phyloP scores from a whole-genome alignment of 2,329 filamentous ascomycete species.

The Verticillium albo-atrum region DNA sequence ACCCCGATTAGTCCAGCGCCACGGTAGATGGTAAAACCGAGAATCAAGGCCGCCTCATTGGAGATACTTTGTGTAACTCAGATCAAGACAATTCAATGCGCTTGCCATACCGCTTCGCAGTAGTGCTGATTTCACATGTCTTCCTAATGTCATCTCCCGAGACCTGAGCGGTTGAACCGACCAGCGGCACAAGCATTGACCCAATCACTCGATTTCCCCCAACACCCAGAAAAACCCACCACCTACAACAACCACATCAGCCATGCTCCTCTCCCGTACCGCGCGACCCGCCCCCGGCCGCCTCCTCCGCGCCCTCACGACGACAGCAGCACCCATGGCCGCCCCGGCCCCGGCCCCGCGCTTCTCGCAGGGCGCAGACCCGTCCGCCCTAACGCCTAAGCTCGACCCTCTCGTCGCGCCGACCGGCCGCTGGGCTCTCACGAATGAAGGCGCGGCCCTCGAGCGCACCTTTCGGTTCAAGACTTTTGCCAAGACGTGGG shows the following conservation, averaged over 20 bases:
- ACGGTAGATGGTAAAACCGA: no score
- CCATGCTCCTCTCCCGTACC: neutral
- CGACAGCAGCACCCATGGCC: neutral
- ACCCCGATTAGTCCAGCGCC: no score
- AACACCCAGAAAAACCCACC: neutral
- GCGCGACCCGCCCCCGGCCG: neutral
- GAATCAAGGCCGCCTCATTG: no score
- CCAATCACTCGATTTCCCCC: neutral
- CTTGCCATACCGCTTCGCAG: no score
- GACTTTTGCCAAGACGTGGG: conserved; percentile 63
- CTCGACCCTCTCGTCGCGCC: conserved; percentile 29
- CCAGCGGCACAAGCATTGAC: neutral
- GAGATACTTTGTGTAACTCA: no score
- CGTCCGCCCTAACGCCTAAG: conserved; percentile 25
- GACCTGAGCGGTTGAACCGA: no score
- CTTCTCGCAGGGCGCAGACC: conserved; percentile 44
- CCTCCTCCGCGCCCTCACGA: neutral
- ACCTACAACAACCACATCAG: neutral
- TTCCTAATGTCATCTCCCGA: no score
- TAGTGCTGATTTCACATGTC: no score
- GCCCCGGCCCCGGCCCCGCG: conserved; percentile 8
- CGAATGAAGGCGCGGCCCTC: conserved; percentile 46
- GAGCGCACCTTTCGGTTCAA: conserved; percentile 61
- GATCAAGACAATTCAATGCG: no score
- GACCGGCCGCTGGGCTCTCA: conserved; percentile 46